Evolutionary conservation across 202 grass and related monocot species (phyloP).

Genomic region (Eragrostis tef): DNA sequence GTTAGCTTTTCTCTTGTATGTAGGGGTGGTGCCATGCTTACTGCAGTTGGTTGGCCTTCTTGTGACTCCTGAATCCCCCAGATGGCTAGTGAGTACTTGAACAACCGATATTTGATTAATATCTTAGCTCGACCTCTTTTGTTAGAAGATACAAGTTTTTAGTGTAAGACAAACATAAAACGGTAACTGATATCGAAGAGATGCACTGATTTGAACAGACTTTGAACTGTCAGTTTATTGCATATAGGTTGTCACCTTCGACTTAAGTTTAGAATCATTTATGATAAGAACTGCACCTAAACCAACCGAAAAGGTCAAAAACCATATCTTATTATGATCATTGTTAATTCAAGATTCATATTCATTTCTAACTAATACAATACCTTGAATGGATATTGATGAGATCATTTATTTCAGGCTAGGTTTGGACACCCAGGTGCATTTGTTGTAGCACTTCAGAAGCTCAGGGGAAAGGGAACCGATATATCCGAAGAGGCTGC

Average conservation of each 20-base stretch:
- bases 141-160: neutral
- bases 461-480: slow-evolving; percentile 59
- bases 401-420: slow-evolving; percentile 47
- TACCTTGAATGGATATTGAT: neutral
- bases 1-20: slow-evolving; percentile 42
- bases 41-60: slow-evolving; percentile 69
- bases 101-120: neutral
- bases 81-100: slow-evolving; percentile 70
- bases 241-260: neutral
- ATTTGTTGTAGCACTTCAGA: slow-evolving; percentile 59
- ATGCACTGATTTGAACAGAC: neutral
- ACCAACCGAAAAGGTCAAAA: neutral
- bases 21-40: slow-evolving; percentile 74
- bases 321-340: neutral
- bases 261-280: neutral
- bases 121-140: neutral
- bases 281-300: neutral
- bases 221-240: neutral
- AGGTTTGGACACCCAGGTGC: slow-evolving; percentile 48
- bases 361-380: neutral
- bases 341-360: neutral
- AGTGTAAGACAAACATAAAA: neutral
- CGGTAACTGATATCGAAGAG: neutral
- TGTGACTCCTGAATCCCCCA: slow-evolving; percentile 80
- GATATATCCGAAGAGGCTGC: slow-evolving; percentile 70